Conservation (phyloP, 352 stramenopile genomes). For the Phytophthora hybrid region DNA sequence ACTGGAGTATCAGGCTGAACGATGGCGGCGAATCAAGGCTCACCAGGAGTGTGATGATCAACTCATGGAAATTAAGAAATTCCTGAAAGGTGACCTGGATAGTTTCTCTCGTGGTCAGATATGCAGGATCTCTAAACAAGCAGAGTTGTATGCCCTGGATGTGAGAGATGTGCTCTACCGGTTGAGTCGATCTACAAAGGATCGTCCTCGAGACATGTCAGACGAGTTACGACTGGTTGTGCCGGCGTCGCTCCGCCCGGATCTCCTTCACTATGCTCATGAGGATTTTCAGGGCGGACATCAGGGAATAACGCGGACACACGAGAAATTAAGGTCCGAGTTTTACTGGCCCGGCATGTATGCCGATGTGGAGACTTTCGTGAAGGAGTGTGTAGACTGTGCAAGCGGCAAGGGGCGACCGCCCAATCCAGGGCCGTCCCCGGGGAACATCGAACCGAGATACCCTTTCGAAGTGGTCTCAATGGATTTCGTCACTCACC, state of each 20-base stretch:
- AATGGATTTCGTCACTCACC: constrained; percentile 23
- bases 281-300: background rate
- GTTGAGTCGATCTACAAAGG: background rate
- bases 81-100: background rate
- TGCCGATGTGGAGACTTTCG: background rate
- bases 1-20: too few relatives aligned
- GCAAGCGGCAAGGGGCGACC: background rate
- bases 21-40: too few relatives aligned
- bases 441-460: constrained; percentile 2
- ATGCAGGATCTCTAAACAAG: background rate
- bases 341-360: background rate
- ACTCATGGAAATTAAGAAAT: background rate
- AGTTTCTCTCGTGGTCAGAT: background rate
- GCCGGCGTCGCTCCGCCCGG: background rate
- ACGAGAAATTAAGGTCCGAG: background rate
- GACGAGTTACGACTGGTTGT: background rate
- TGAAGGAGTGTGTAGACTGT: background rate
- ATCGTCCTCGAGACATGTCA: background rate
- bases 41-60: background rate
- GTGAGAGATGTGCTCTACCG: background rate
- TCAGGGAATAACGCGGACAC: background rate
- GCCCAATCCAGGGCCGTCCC: background rate
- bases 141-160: background rate
- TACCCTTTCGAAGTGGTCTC: constrained; percentile 16
- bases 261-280: background rate